These are phyloP conservation scores for Shiraia sp. DNA, from an alignment of 2,329 filamentous ascomycete species.

Conservation along the genomic window DNA sequence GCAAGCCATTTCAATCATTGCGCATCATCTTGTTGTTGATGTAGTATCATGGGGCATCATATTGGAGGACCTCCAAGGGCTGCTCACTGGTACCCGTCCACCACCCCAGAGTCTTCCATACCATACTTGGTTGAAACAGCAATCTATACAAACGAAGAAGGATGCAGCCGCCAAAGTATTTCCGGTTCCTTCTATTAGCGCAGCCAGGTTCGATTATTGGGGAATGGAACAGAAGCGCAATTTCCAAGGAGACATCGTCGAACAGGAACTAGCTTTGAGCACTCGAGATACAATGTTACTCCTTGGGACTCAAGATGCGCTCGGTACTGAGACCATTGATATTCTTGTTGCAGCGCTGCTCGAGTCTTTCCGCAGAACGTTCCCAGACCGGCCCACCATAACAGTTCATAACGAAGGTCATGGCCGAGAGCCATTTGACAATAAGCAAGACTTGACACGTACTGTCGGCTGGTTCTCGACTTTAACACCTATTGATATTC, in stretches of 20 bases:
- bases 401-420: constrained; percentile 55
- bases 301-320: constrained; percentile 36
- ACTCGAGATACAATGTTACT: constrained; percentile 38
- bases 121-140: constrained; percentile 42
- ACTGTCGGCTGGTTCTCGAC: constrained; percentile 59
- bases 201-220: constrained; percentile 43
- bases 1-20: constrained; percentile 43
- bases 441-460: constrained; percentile 52
- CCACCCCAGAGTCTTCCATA: constrained; percentile 40
- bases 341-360: constrained; percentile 41
- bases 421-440: constrained; percentile 52
- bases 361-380: constrained; percentile 50
- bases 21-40: constrained; percentile 44
- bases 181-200: constrained; percentile 29
- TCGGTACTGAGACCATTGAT: constrained; percentile 43
- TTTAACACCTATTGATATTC: constrained; percentile 32
- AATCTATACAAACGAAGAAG: constrained; percentile 32
- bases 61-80: constrained; percentile 42
- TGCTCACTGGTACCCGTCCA: constrained; percentile 31
- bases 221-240: constrained; percentile 41
- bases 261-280: constrained; percentile 35
- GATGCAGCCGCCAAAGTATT: constrained; percentile 29
- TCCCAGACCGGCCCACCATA: constrained; percentile 46
- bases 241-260: constrained; percentile 37
- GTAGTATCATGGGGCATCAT: constrained; percentile 47